These are phyloP conservation scores for Cokeromyces recurvatus DNA, from an alignment of 371 early-diverging fungal genomes.

Conservation along the genomic window DNA sequence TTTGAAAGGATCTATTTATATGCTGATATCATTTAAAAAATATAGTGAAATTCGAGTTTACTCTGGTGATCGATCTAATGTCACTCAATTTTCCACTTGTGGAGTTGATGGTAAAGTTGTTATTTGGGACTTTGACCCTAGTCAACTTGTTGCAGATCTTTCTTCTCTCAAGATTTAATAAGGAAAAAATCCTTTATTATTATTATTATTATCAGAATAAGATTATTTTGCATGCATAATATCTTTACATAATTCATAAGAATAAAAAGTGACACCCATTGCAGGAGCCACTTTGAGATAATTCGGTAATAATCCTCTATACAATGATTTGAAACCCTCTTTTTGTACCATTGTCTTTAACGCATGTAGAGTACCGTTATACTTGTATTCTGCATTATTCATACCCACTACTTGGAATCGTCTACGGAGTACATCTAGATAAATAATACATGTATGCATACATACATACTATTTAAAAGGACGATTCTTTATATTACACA, in stretches of 20 bases:
- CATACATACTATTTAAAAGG: no score
- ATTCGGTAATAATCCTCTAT: constrained; percentile 74
- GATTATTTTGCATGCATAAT: constrained; percentile 27
- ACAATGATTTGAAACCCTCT: constrained; percentile 59
- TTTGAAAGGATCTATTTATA: not conserved
- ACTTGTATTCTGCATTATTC: constrained; percentile 66
- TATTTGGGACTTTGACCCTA: constrained; percentile 72
- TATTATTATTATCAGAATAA: no score
- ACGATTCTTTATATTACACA: not conserved
- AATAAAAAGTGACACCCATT: constrained; percentile 81
- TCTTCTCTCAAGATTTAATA: constrained; percentile 38
- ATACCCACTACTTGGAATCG: constrained; percentile 87
- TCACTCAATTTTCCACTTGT: constrained; percentile 73
- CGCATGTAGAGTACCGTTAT: constrained; percentile 76
- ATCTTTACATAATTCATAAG: constrained; percentile 74
- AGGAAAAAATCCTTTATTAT: no score
- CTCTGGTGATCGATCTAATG: constrained; percentile 51
- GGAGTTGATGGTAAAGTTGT: constrained; percentile 92
- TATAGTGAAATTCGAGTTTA: constrained; percentile 58
- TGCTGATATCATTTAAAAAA: not conserved
- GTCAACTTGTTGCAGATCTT: constrained; percentile 34
- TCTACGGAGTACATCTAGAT: constrained; percentile 71
- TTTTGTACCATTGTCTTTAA: constrained; percentile 58
- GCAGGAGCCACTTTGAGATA: constrained; percentile 86
- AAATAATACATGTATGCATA: not conserved